A percentile compares a stretch with the other conserved stretches of the same genome.
phyloP scores from a whole-genome alignment of 495 filamentous ascomycete species.

The Wilcoxina mikolae region DNA sequence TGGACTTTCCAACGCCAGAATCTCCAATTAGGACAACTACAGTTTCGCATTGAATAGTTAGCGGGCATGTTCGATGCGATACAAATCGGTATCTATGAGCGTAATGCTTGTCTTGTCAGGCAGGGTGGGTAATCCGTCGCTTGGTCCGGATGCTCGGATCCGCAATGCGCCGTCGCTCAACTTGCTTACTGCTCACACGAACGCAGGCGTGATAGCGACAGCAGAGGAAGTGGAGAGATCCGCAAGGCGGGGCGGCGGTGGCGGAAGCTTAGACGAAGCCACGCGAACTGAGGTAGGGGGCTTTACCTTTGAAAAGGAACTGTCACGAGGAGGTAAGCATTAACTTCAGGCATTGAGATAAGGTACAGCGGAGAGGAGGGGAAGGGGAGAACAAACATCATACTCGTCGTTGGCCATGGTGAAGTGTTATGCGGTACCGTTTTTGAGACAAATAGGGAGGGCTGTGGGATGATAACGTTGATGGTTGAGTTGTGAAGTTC shows the following conservation, averaged over 20 bases:
- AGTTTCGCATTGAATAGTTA: slow-evolving; percentile 1
- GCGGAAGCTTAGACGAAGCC: slow-evolving; percentile 20
- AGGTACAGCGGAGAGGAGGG: neutral
- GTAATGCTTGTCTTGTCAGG: slow-evolving; percentile 1
- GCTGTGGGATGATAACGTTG: neutral
- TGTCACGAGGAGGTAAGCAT: slow-evolving; percentile 31
- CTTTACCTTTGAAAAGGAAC: slow-evolving; percentile 98
- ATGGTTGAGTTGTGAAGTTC: neutral
- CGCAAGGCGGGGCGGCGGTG: slow-evolving; percentile 13
- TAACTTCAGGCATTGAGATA: neutral
- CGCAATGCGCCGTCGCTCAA: neutral
- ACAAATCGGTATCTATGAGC: neutral
- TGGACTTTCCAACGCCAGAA: slow-evolving; percentile 98
- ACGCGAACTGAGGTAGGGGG: slow-evolving; percentile 26
- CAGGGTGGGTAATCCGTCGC: neutral
- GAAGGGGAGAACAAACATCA: slow-evolving; percentile 56
- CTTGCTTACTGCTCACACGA: neutral
- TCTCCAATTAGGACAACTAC: slow-evolving; percentile 97
- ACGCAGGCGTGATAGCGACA: neutral
- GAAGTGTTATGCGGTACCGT: slow-evolving; percentile 22
- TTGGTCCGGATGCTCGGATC: neutral
- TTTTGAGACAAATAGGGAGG: slow-evolving; percentile 1
- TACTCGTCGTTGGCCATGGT: slow-evolving; percentile 99
- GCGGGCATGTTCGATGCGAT: neutral
- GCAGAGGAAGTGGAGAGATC: neutral